phyloP scores from a whole-genome alignment of 2,329 filamentous ascomycete genomes.

The Elsinoe batatas region DNA sequence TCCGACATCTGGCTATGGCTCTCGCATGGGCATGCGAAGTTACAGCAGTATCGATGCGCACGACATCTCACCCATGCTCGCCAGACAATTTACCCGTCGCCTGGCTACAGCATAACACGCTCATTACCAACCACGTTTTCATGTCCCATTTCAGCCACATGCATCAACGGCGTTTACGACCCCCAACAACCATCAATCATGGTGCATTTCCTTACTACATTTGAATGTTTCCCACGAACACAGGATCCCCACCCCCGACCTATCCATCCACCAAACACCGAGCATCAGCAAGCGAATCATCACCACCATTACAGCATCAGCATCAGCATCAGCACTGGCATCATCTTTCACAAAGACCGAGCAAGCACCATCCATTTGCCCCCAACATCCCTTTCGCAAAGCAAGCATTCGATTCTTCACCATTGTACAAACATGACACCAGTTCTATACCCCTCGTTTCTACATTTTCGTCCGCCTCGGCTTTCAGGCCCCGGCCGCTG shows the following conservation, averaged over 20 bases:
- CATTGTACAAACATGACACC: conserved; percentile 2
- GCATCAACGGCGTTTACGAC: conserved; percentile 12
- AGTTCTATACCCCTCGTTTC: conserved; percentile 11
- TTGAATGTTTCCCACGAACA: conserved; percentile 11
- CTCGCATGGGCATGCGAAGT: conserved; percentile 21
- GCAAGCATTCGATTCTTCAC: background rate
- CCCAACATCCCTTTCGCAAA: background rate
- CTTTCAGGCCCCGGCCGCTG: background rate
- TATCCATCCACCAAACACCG: background rate
- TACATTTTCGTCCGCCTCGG: background rate
- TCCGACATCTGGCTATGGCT: conserved; percentile 41
- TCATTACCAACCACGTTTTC: background rate
- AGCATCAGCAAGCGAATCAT: background rate
- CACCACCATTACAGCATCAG: background rate
- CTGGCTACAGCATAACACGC: conserved; percentile 11
- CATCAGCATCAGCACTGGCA: background rate
- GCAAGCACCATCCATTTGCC: background rate
- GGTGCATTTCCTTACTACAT: conserved; percentile 5
- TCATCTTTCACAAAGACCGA: background rate
- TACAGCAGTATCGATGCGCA: conserved; percentile 24
- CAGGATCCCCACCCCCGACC: background rate
- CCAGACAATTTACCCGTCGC: conserved; percentile 12
- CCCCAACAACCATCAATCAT: background rate
- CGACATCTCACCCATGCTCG: conserved; percentile 11
- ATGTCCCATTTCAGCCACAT: conserved; percentile 8